Conservation (phyloP, 768 basidiomycete genomes). For the Tricholoma bakamatsutake region DNA sequence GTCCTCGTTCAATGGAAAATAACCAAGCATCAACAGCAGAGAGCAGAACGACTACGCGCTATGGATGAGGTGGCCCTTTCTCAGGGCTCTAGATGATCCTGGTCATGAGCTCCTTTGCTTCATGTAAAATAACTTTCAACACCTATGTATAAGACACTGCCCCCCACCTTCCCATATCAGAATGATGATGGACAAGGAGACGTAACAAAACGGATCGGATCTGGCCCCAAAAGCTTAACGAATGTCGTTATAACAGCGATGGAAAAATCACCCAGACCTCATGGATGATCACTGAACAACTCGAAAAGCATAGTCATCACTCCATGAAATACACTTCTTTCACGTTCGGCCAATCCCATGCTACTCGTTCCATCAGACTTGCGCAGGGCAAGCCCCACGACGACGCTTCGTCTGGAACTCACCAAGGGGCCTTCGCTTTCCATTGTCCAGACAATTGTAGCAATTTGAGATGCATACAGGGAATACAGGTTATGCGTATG, state of each 20-base stretch:
- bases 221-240: too few relatives aligned
- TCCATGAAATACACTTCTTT: slow-evolving; percentile 39
- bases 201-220: slow-evolving; percentile 13
- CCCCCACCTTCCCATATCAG: too few relatives aligned
- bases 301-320: slow-evolving; percentile 45
- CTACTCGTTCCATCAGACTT: slow-evolving; percentile 25
- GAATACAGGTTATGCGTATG: slow-evolving; percentile 68
- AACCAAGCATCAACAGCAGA: slow-evolving; percentile 35
- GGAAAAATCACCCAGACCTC: not conserved
- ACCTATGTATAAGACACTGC: too few relatives aligned
- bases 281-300: slow-evolving; percentile 20
- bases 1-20: slow-evolving; percentile 66
- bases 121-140: not conserved
- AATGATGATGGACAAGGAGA: not conserved
- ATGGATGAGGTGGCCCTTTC: slow-evolving; percentile 32
- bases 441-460: slow-evolving; percentile 73
- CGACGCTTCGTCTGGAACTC: slow-evolving; percentile 47
- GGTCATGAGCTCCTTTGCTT: not conserved
- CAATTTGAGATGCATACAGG: slow-evolving; percentile 82
- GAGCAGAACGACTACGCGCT: slow-evolving; percentile 31
- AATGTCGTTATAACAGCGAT: not conserved
- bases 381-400: slow-evolving; percentile 70
- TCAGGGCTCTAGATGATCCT: not conserved
- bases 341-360: slow-evolving; percentile 27
- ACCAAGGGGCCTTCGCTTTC: slow-evolving; percentile 36